Conservation (phyloP, 768 basidiomycete genomes). For the Melanogaster broomeanus region DNA sequence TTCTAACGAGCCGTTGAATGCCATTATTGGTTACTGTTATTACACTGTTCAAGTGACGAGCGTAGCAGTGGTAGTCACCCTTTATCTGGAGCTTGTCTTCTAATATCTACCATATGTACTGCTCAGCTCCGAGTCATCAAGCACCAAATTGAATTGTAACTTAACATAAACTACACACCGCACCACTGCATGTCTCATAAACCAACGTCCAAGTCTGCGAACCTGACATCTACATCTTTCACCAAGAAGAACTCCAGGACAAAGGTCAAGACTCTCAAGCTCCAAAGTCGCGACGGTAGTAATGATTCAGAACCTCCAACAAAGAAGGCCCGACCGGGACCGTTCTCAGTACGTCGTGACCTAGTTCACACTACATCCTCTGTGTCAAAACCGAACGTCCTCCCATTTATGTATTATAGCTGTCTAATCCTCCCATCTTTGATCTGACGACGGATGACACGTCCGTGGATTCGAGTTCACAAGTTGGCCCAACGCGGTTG, state of each 20-base stretch:
- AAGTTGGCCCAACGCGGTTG: background rate
- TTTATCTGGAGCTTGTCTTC: too few species aligned
- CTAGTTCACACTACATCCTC: slow-evolving; percentile 8
- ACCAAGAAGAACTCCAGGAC: slow-evolving; percentile 11
- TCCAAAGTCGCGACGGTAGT: slow-evolving; percentile 9
- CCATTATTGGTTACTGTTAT: too few species aligned
- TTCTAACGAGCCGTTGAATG: too few species aligned
- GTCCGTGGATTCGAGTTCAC: slow-evolving; percentile 5
- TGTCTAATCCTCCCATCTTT: slow-evolving; percentile 24
- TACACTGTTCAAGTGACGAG: too few species aligned
- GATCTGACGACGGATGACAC: slow-evolving; percentile 18
- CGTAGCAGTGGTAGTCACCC: too few species aligned
- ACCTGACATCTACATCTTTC: background rate
- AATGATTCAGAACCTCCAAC: slow-evolving; percentile 18
- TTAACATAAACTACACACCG: too few species aligned
- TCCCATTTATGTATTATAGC: slow-evolving; percentile 10
- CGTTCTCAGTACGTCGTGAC: background rate
- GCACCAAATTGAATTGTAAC: too few species aligned
- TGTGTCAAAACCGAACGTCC: background rate
- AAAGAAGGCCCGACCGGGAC: slow-evolving; percentile 18
- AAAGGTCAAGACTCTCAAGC: slow-evolving; percentile 25
- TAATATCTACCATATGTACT: too few species aligned
- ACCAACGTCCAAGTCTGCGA: slow-evolving; percentile 7
- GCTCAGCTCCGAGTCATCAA: too few species aligned
- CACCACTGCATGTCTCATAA: slow-evolving; percentile 20